Percentiles rank a stretch among this genome's conserved stretches.
phyloP scores from a whole-genome alignment of 2,329 filamentous ascomycete genomes.

The Blastomyces silverae region DNA sequence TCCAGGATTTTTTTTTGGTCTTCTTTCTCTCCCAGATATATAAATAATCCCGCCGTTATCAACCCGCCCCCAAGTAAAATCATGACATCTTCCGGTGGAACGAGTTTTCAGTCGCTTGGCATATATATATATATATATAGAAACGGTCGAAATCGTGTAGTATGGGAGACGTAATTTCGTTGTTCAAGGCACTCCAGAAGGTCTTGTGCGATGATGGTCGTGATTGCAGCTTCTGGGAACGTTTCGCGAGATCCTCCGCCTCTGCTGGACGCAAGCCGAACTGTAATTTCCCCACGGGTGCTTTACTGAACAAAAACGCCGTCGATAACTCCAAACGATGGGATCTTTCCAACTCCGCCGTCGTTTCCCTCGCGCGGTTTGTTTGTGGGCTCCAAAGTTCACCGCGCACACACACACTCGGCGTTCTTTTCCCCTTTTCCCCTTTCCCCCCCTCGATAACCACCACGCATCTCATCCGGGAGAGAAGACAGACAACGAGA shows the following conservation, averaged over 20 bases:
- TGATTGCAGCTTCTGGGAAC: not conserved
- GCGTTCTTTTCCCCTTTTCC: not conserved
- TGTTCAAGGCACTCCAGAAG: not conserved
- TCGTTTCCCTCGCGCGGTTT: not conserved
- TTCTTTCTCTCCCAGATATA: not conserved
- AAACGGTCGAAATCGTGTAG: not conserved
- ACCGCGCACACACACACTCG: not conserved
- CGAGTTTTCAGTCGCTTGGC: not conserved
- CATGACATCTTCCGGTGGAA: not conserved
- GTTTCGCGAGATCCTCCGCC: not conserved
- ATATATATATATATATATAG: not conserved
- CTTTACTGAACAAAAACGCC: too few relatives aligned
- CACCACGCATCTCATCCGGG: conserved; percentile 23
- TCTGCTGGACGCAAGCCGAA: not conserved
- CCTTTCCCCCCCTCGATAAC: not conserved
- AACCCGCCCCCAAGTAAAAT: not conserved
- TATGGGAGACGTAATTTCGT: not conserved
- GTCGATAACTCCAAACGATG: not conserved
- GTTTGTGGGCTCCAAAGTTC: not conserved
- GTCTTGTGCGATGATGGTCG: not conserved
- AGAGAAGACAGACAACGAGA: conserved; percentile 18
- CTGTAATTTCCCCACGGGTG: not conserved
- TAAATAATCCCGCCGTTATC: not conserved
- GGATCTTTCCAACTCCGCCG: not conserved
- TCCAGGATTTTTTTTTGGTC: not conserved